Base-by-base conservation (phyloP, 2,329 filamentous ascomycete genomes). In the Fusarium poae region DNA sequence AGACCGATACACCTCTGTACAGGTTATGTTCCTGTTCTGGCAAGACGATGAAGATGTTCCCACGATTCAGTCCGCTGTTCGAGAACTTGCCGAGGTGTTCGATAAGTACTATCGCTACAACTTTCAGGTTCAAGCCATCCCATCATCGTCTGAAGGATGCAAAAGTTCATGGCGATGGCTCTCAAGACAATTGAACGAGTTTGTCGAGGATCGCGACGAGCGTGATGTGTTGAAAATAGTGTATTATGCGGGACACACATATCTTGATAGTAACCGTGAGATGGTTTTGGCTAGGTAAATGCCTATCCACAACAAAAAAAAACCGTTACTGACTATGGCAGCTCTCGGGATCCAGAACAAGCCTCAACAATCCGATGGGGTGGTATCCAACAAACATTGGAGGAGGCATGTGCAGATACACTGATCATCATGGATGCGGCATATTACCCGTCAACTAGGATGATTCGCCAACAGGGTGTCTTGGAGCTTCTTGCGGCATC, bases 341-440 rank as follows among this genome's bases (percentile, higher is more conserved):
- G 86, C 75, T 85, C 85, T 48, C 80, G 79, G 57, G 81, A 84
- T 69, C 74, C 77, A 25, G 78, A 82, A 29, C 80, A 81, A 53
- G 79, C 81, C 6, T 82, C 82, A 23, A 82, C 79, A 8, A 85
- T 88, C 48, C 78, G 85, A 48, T 89, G 86, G 86, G 85, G 80
- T 61, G 82, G 82, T 21, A 84, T 89, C 37, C 86, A 88, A 72
- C 83, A 84, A 62, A 83, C 83, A 18, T 78, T 89, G 10, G 86
- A 89, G 72, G 84, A 87, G 62, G 84, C 85, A 3, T 80, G 79
- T 30, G 82, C 86, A 5, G 86, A 89, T 72, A 85, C 84, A 6
- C 78, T 89, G 21, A 81, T 89, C 57, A 78, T 89, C 34, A 86
- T 89, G 84, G 86, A 89, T 74, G 82, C 86, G 8, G 83, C 84